These are phyloP conservation scores for Jamesozyma rosinii DNA, from an alignment of 805 yeast species.

Conservation along the genomic window DNA sequence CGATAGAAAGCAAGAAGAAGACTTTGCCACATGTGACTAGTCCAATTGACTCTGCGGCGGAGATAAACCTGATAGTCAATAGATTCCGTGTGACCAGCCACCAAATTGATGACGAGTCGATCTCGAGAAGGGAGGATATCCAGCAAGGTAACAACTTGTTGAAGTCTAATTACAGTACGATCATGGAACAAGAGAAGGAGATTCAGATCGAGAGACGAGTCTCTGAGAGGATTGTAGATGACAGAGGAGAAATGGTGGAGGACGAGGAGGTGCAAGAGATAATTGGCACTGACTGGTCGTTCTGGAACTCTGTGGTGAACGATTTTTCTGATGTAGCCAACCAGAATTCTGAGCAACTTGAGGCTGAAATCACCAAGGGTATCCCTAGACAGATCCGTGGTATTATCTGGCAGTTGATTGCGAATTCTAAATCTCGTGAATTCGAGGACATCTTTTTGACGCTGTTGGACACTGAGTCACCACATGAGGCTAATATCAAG, in stretches of 20 bases:
- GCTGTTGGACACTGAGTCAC: constrained; percentile 45
- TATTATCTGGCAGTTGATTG: constrained; percentile 83
- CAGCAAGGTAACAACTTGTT: constrained; percentile 39
- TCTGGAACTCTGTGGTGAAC: constrained; percentile 77
- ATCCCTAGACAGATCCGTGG: constrained; percentile 82
- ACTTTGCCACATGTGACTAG: constrained; percentile 10
- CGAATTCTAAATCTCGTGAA: constrained; percentile 62
- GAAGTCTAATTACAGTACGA: constrained; percentile 26
- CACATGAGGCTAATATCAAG: constrained; percentile 65
- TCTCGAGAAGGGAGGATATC: constrained; percentile 43
- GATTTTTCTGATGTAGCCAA: constrained; percentile 64
- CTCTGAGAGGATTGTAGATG: not conserved
- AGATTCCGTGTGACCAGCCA: constrained; percentile 49
- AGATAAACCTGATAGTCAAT: constrained; percentile 51
- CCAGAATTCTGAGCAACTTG: constrained; percentile 49
- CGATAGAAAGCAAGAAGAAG: constrained; percentile 5
- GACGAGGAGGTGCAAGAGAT: constrained; percentile 33
- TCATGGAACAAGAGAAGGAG: constrained; percentile 14
- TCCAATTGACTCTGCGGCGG: constrained; percentile 27
- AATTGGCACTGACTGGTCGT: constrained; percentile 59
- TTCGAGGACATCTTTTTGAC: constrained; percentile 28
- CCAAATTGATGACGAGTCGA: constrained; percentile 42
- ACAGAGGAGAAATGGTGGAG: constrained; percentile 8
- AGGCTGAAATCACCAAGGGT: constrained; percentile 58
- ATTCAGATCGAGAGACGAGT: not conserved